Evolutionary conservation across 352 stramenopile species (phyloP).

Genomic region (Globisporangium perplexum): DNA sequence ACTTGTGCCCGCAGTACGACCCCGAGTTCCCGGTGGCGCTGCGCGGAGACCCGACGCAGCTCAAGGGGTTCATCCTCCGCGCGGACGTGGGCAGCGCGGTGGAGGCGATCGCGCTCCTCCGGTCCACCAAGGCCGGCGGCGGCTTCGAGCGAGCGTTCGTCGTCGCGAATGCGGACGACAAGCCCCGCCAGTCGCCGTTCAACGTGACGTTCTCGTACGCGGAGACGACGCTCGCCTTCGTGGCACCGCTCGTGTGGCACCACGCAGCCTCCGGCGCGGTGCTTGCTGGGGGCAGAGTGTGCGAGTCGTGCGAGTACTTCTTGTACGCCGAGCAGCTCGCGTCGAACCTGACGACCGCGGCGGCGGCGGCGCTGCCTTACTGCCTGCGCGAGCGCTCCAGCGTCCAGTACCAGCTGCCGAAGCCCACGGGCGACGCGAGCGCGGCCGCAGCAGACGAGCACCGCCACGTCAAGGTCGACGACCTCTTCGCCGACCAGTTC

Average conservation of each 20-base stretch:
- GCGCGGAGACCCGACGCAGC: conserved; percentile 11
- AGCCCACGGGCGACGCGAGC: background rate
- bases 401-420: conserved; percentile 19
- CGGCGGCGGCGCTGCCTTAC: conserved; percentile 15
- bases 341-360: conserved; percentile 1
- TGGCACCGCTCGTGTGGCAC: conserved; percentile 13
- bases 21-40: conserved; percentile 13
- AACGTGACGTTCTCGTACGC: conserved; percentile 16
- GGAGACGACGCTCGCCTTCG: conserved; percentile 15
- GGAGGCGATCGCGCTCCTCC: conserved; percentile 19
- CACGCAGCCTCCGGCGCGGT: background rate
- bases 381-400: conserved; percentile 12
- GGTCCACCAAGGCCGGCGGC: conserved; percentile 19
- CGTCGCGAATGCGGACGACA: conserved; percentile 1
- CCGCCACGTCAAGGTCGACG: conserved; percentile 13
- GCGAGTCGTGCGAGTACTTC: conserved; percentile 22
- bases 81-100: conserved; percentile 9
- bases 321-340: conserved; percentile 21
- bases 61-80: conserved; percentile 26
- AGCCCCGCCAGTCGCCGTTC: conserved; percentile 1
- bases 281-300: conserved; percentile 1
- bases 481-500: conserved; percentile 26
- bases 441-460: background rate
- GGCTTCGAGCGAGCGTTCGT: conserved; percentile 18
- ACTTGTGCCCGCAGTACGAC: conserved; percentile 24